Evolutionary conservation across 2,329 filamentous ascomycete species (phyloP), one percentile per base, ranked within the genome.

Genomic region (Oidium heveae): DNA sequence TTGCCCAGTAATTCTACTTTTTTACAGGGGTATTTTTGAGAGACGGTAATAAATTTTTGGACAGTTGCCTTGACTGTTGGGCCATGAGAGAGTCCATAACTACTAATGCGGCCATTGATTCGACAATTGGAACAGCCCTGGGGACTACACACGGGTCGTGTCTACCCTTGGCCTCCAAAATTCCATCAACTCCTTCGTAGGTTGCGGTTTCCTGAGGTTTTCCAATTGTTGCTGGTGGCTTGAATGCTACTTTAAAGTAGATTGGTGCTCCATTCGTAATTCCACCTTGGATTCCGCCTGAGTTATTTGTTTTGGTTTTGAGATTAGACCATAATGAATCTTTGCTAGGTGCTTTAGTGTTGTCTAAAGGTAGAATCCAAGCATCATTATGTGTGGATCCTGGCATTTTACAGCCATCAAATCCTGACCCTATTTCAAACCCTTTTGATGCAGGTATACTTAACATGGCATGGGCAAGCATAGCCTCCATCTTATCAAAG

Each of bases 221-320:
- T 49, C 85, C 82, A 65, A 96, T 96, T 2, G 91, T 96, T 33
- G 89, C 88, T 2, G 89, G 80, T 10, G 89, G 85, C 74, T 96
- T 96, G 78, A 96, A 96, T 16, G 79, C 88, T 5, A 94, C 82
- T 53, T 84, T 80, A 77, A 96, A 96, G 74, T 91, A 96, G 70
- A 96, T 86, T 56, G 81, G 82, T 39, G 86, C 85, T 56, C 89
- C 91, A 68, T 96, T 96, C 53, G 84, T 82, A 68, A 96, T 96
- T 54, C 89, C 89, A 46, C 89, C 91, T 71, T 96, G 89, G 61
- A 96, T 86, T 59, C 89, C 91, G 13, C 89, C 89, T 1, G 83
- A 89, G 72, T 94, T 87, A 72, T 96, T 96, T 28, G 89, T 95
- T 71, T 83, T 84, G 55, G 89, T 95, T 9, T 80, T 82, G 54